Conservation (phyloP, 1,284 basidiomycete species). For the Stereum hirsutum region DNA sequence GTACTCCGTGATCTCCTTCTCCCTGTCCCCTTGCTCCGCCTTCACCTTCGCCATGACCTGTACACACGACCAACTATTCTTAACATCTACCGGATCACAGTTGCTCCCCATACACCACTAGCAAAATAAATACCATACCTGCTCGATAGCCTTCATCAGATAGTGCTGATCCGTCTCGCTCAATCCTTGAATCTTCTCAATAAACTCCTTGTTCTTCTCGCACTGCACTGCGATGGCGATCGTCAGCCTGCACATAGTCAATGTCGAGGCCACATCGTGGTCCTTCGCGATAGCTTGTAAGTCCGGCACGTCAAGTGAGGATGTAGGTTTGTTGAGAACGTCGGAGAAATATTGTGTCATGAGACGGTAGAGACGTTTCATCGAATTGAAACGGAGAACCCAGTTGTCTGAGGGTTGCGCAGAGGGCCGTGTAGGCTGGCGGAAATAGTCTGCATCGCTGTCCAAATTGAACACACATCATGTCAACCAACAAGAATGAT, state of each 20-base stretch:
- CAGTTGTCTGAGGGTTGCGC: conserved; percentile 73
- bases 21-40: conserved; percentile 29
- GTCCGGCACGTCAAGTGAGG: conserved; percentile 69
- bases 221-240: conserved; percentile 92
- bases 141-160: conserved; percentile 82
- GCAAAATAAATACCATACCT: conserved; percentile 34
- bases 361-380: conserved; percentile 80
- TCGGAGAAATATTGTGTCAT: conserved; percentile 84
- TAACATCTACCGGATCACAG: not conserved
- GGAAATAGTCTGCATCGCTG: conserved; percentile 78
- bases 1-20: conserved; percentile 69
- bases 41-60: conserved; percentile 71
- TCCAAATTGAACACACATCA: conserved; percentile 1
- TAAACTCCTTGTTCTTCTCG: conserved; percentile 75
- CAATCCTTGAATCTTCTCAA: conserved; percentile 76
- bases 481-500: conserved; percentile 2
- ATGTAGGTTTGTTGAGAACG: conserved; percentile 66
- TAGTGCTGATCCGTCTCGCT: conserved; percentile 74
- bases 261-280: conserved; percentile 52
- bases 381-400: conserved; percentile 77
- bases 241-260: conserved; percentile 75
- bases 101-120: not conserved
- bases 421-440: conserved; percentile 43
- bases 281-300: conserved; percentile 78
- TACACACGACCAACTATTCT: conserved; percentile 5